Evolutionary conservation across 805 yeast genomes (phyloP), one percentile per base, ranked within the genome.

Genomic region (Starmerella gropengiesseri): DNA sequence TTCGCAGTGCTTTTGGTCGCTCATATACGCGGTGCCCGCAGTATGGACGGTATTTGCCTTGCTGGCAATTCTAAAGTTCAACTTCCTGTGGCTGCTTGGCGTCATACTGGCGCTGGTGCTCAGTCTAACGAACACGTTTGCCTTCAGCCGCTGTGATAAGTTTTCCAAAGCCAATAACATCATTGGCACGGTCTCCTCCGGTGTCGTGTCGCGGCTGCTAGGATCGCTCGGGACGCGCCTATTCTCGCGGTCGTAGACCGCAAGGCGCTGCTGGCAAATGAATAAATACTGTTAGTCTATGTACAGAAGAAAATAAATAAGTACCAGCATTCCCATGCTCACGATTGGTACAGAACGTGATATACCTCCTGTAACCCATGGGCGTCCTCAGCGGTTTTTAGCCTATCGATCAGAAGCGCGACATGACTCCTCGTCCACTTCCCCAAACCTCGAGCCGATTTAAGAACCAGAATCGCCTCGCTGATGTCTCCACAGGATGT

Each of bases 81-180:
- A 85, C 56, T 72, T 89, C 72, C 79, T 54, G 32, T 66, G 70
- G 67, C 59, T 65, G 34, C 47, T 63, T 19, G 52, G 57, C n/a
- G 61, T 60, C 14, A 58, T 65, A 4, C 75, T 87, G 42, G 86
- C 93, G 1, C 59, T 83, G 8, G 71, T 77, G 3, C 68, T 89
- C 48, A 81, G 91, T 0, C 57, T 77, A 34, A 83, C 93, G 39
- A 89, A 89, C 59, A 79, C 94, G 1, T 68, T 84, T 65, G 96
- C 96, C 0, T 89, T 83, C 62, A 82, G 94, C 20, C 73, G 83
- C 54, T 85, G 96, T 62, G 96, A 87, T 60, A 84, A 82, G 64
- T 89, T 87, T 63, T 84, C 94, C 38, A 81, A 77, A 57, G 94
- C 93, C 21, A 80, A 80, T 58, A 71, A 68, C 51, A 57, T 81